Percentiles rank a stretch among this genome's conserved stretches.
phyloP scores from a whole-genome alignment of 805 yeast genomes.

The Wickerhamomyces hampshirensis region DNA sequence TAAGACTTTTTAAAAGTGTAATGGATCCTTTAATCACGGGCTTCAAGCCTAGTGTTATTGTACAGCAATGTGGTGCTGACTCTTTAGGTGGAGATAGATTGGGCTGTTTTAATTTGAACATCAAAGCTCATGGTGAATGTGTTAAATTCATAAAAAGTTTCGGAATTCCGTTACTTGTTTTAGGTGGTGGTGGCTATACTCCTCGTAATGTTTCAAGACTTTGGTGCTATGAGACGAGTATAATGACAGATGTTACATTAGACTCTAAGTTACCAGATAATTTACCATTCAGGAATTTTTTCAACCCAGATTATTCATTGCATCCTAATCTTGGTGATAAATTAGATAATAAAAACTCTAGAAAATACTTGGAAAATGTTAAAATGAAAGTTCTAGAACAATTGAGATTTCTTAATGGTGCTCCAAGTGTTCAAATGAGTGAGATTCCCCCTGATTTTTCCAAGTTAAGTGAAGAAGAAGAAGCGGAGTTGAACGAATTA shows the following conservation, averaged over 20 bases:
- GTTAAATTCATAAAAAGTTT: conserved; percentile 84
- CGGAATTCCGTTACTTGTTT: conserved; percentile 83
- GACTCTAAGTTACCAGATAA: conserved; percentile 52
- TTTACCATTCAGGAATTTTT: conserved; percentile 56
- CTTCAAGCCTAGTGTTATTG: conserved; percentile 91
- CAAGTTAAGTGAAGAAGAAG: conserved; percentile 35
- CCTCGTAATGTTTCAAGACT: conserved; percentile 91
- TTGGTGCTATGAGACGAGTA: conserved; percentile 93
- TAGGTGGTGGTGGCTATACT: conserved; percentile 98
- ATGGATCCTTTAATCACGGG: conserved; percentile 87
- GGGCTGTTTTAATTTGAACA: conserved; percentile 90
- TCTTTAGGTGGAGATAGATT: conserved; percentile 88
- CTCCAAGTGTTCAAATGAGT: conserved; percentile 92
- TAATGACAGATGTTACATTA: conserved; percentile 63
- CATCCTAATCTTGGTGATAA: conserved; percentile 81
- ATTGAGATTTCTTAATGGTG: conserved; percentile 75
- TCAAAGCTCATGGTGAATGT: conserved; percentile 93
- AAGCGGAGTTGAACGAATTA: conserved; percentile 28
- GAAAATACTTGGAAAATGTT: conserved; percentile 77
- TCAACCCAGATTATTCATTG: conserved; percentile 77
- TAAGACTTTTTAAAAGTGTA: conserved; percentile 70
- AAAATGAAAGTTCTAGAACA: conserved; percentile 74
- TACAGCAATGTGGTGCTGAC: conserved; percentile 97
- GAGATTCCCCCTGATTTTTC: conserved; percentile 70
- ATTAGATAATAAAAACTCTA: conserved; percentile 80